phyloP scores from a whole-genome alignment of 306 rosid species.

The Carpinus fangiana region DNA sequence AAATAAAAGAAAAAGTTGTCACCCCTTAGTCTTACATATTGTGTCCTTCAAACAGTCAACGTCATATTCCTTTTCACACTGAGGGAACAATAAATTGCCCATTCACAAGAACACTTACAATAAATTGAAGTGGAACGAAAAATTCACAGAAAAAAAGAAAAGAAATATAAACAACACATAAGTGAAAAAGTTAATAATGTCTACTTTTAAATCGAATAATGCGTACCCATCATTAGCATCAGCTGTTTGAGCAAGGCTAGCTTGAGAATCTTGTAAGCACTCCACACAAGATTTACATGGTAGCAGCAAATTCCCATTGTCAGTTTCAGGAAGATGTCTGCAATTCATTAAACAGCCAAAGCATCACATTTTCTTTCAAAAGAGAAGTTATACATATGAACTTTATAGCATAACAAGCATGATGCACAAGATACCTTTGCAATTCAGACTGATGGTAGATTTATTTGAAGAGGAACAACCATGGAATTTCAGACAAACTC shows the following conservation, averaged over 20 bases:
- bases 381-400: neutral
- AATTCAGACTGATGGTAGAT: no score
- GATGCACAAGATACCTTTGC: no score
- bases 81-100: neutral
- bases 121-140: no score
- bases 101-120: no score
- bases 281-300: constrained; percentile 59
- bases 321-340: constrained; percentile 31
- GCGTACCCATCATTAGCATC: constrained; percentile 24
- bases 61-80: constrained; percentile 87
- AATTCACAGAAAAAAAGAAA: no score
- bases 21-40: constrained; percentile 59
- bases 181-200: no score
- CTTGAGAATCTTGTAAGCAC: constrained; percentile 36
- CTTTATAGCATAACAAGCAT: no score
- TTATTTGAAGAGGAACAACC: no score
- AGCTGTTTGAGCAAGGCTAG: constrained; percentile 24
- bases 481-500: no score
- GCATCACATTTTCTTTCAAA: neutral
- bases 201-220: neutral
- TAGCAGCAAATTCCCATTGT: constrained; percentile 42
- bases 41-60: constrained; percentile 75
- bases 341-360: neutral
- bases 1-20: neutral
- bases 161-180: no score